Evolutionary conservation across 306 rosid species (phyloP).

Genomic region (Prunus armeniaca): DNA sequence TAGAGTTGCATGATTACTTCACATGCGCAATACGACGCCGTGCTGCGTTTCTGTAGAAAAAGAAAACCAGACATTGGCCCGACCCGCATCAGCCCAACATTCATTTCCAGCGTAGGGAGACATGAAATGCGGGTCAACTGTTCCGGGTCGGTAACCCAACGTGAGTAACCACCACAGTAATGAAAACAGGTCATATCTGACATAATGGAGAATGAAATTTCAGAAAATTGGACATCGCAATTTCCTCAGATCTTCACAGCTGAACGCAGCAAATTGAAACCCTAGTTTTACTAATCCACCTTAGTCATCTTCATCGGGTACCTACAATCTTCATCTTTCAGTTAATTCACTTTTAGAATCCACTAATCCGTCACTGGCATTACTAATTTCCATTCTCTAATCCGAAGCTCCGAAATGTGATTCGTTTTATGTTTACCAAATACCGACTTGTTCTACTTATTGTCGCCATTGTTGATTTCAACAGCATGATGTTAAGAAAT

Average conservation of each 20-base stretch:
- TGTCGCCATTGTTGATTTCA: neutral
- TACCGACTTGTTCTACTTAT: neutral
- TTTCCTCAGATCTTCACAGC: constrained; percentile 19
- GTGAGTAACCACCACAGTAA: neutral
- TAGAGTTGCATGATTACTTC: too few relatives aligned
- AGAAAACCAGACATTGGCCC: neutral
- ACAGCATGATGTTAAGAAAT: neutral
- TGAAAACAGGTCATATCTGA: constrained; percentile 14
- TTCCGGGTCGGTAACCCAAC: neutral
- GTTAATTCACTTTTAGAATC: neutral
- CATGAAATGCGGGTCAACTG: constrained; percentile 7
- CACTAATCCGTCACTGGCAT: neutral
- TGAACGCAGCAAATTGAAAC: neutral
- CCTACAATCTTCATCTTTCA: neutral
- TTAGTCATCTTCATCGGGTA: constrained; percentile 1
- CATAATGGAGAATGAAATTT: neutral
- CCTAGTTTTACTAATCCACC: constrained; percentile 6
- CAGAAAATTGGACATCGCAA: neutral
- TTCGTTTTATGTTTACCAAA: neutral
- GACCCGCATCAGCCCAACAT: neutral
- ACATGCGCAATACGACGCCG: too few relatives aligned
- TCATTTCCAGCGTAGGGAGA: neutral
- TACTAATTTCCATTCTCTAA: neutral
- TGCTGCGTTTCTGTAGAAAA: too few relatives aligned
- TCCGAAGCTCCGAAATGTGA: neutral